Percentiles rank a stretch among this genome's conserved stretches.
phyloP scores from a whole-genome alignment of 1,284 basidiomycete genomes.

The Leccinum solheimii region DNA sequence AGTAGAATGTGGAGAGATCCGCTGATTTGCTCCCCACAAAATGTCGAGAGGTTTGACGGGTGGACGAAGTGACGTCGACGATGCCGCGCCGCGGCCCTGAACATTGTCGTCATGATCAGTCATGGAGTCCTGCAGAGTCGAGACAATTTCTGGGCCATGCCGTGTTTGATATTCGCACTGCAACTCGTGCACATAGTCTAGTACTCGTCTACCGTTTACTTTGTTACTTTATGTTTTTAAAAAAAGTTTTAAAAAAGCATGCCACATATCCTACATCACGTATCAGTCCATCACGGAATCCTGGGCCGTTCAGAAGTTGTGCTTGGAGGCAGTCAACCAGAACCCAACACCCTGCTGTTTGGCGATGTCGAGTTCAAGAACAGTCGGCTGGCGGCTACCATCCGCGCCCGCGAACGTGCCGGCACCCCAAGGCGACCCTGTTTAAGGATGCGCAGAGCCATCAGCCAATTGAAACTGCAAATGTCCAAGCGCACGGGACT shows the following conservation, averaged over 20 bases:
- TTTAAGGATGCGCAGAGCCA: not conserved
- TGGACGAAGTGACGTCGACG: too few species aligned
- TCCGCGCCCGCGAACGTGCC: conserved; percentile 66
- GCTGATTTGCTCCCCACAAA: too few species aligned
- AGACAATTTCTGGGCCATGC: too few species aligned
- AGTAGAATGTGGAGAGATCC: too few species aligned
- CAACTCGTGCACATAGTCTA: too few species aligned
- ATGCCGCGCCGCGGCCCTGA: too few species aligned
- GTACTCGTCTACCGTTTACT: not conserved
- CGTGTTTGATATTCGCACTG: too few species aligned
- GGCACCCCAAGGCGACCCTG: conserved; percentile 72
- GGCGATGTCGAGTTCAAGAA: conserved; percentile 67
- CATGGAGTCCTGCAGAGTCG: too few species aligned
- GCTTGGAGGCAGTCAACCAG: conserved; percentile 48
- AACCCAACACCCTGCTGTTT: conserved; percentile 65
- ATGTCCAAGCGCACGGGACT: conserved; percentile 24
- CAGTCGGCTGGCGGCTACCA: conserved; percentile 64
- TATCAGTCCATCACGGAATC: too few species aligned
- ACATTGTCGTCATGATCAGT: too few species aligned
- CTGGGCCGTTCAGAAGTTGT: conserved; percentile 11
- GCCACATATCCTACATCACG: not conserved
- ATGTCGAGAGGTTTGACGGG: too few species aligned
- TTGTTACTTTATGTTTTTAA: not conserved
- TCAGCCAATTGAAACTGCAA: not conserved
- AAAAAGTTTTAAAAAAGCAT: not conserved